Evolutionary conservation across 345 rosid species (phyloP).

Genomic region (Populus simonii): DNA sequence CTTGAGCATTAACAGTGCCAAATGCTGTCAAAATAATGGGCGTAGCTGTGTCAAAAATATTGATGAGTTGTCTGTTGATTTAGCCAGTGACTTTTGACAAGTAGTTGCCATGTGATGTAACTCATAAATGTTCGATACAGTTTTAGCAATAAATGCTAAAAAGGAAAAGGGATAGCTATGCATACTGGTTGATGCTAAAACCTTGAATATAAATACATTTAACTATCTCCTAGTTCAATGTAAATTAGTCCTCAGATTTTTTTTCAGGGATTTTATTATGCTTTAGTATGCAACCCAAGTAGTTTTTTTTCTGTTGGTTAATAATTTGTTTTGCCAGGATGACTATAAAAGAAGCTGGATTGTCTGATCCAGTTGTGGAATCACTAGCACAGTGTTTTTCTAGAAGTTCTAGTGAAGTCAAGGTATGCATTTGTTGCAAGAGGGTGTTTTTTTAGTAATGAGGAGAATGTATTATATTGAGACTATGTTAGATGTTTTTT

Average conservation of each 20-base stretch:
- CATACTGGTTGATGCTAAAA: neutral
- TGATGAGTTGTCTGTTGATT: neutral
- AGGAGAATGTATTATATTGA: neutral
- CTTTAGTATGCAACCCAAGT: neutral
- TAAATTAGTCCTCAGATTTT: neutral
- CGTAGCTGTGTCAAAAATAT: neutral
- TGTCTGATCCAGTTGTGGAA: constrained; percentile 66
- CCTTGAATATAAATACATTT: neutral
- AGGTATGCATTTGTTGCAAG: constrained; percentile 48
- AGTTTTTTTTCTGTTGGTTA: constrained; percentile 1
- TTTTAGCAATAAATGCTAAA: neutral
- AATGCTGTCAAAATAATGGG: neutral
- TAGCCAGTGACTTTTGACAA: neutral
- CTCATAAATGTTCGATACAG: neutral
- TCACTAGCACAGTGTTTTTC: constrained; percentile 63
- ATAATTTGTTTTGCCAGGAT: constrained; percentile 48
- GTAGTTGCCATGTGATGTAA: neutral
- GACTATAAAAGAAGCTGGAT: constrained; percentile 72
- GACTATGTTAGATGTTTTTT: neutral
- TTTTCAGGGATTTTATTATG: neutral
- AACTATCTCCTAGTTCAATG: neutral
- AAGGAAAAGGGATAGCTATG: neutral
- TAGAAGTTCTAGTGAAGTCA: constrained; percentile 68
- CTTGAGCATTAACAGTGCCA: neutral
- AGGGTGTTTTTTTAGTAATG: constrained; percentile 6